Evolutionary conservation across 306 rosid genomes (phyloP).

Genomic region (barrel medic (Medicago truncatula)): MtrunA17r5.0-ANR NC_053042.1:3735001-3735500

Average conservation of each 20-base stretch:
- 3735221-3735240: slow-evolving; percentile 3
- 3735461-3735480: slow-evolving; percentile 15
- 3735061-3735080: background rate
- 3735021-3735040: slow-evolving; percentile 26
- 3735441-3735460: slow-evolving; percentile 24
- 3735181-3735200: slow-evolving; percentile 11
- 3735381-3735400: background rate
- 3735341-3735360: slow-evolving; percentile 2
- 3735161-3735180: background rate
- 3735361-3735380: slow-evolving; percentile 8
- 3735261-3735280: slow-evolving; percentile 14
- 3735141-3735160: background rate
- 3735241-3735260: background rate
- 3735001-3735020: slow-evolving; percentile 4
- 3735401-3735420: slow-evolving; percentile 1
- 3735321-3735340: slow-evolving; percentile 16
- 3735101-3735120: background rate
- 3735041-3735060: slow-evolving; percentile 25
- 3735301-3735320: slow-evolving; percentile 6
- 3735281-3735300: background rate
- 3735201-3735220: background rate
- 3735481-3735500: slow-evolving; percentile 82
- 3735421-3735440: background rate
- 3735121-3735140: background rate
- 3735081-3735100: background rate